phyloP scores from a whole-genome alignment of 306 rosid species.

The Dicorynia guianensis region DNA sequence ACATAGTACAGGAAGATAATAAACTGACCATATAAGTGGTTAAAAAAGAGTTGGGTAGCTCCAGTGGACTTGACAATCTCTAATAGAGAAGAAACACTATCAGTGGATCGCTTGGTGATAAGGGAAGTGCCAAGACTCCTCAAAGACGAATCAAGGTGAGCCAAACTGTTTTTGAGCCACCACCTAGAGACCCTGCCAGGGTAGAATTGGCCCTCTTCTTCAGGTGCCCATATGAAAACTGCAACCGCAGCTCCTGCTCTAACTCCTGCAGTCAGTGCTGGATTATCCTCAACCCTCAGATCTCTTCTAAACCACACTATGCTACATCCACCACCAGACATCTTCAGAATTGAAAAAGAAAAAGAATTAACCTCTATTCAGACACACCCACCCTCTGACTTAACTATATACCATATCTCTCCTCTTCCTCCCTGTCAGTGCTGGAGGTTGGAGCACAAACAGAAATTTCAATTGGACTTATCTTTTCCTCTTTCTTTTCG shows the following conservation, averaged over 20 bases:
- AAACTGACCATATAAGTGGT: constrained; percentile 93
- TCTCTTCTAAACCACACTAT: constrained; percentile 99
- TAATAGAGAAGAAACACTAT: constrained; percentile 82
- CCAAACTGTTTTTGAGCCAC: constrained; percentile 96
- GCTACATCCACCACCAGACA: constrained; percentile 95
- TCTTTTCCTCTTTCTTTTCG: constrained; percentile 29
- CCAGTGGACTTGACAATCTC: constrained; percentile 83
- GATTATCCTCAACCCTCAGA: constrained; percentile 96
- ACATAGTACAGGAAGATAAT: neutral
- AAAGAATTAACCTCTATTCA: constrained; percentile 19
- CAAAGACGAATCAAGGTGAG: constrained; percentile 84
- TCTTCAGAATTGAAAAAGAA: constrained; percentile 36
- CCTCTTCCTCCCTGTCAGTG: constrained; percentile 10
- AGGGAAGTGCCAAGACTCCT: constrained; percentile 81
- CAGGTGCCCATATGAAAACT: constrained; percentile 97
- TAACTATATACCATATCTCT: constrained; percentile 43
- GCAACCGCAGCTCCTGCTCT: constrained; percentile 89
- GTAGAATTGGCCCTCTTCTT: constrained; percentile 87
- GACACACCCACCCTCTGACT: constrained; percentile 33
- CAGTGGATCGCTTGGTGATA: constrained; percentile 78
- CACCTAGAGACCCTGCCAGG: constrained; percentile 97
- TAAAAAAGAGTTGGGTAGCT: constrained; percentile 90
- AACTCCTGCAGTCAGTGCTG: constrained; percentile 91
- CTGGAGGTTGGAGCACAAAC: constrained; percentile 23
- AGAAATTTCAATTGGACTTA: constrained; percentile 40